A percentile compares a stretch with the other conserved stretches of the same genome.
phyloP scores from a whole-genome alignment of 257 asterid species.

The Echium plantagineum region DNA sequence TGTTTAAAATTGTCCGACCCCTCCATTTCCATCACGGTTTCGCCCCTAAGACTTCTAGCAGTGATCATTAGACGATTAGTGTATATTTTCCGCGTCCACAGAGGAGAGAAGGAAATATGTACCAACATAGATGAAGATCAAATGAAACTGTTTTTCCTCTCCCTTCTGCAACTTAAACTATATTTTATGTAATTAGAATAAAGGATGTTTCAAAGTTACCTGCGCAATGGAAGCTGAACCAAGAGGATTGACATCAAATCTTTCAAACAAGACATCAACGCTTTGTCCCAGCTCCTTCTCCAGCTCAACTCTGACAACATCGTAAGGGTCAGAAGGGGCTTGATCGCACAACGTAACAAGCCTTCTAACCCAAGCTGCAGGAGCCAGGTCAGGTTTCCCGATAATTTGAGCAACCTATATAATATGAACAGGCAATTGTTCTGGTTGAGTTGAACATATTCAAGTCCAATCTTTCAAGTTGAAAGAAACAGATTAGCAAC shows the following conservation, averaged over 20 bases:
- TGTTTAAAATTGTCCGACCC: no score
- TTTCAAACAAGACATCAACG: slow-evolving; percentile 63
- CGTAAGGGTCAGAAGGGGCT: slow-evolving; percentile 74
- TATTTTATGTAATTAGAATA: slow-evolving; percentile 5
- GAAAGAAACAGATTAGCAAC: not conserved
- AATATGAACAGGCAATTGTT: not conserved
- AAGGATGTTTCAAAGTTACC: slow-evolving; percentile 36
- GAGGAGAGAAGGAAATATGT: no score
- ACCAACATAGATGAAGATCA: no score
- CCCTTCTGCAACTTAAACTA: not conserved
- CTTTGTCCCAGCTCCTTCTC: slow-evolving; percentile 78
- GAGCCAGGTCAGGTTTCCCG: slow-evolving; percentile 98
- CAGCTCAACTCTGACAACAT: slow-evolving; percentile 51
- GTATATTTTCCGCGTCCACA: no score
- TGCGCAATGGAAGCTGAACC: slow-evolving; percentile 99
- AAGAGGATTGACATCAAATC: slow-evolving; percentile 69
- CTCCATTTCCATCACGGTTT: no score
- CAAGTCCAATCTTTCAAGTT: not conserved
- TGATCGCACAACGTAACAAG: slow-evolving; percentile 93
- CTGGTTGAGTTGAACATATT: not conserved
- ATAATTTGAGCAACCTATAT: slow-evolving; percentile 80
- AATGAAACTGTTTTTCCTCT: no score
- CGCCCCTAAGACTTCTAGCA: no score
- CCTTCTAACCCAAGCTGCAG: slow-evolving; percentile 95
- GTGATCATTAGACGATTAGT: no score